Percentiles rank a stretch among this genome's conserved stretches.
These are phyloP conservation scores for Dillenia turbinata DNA, from an alignment of 164 flowering plant genomes.

Conservation along the genomic window DNA sequence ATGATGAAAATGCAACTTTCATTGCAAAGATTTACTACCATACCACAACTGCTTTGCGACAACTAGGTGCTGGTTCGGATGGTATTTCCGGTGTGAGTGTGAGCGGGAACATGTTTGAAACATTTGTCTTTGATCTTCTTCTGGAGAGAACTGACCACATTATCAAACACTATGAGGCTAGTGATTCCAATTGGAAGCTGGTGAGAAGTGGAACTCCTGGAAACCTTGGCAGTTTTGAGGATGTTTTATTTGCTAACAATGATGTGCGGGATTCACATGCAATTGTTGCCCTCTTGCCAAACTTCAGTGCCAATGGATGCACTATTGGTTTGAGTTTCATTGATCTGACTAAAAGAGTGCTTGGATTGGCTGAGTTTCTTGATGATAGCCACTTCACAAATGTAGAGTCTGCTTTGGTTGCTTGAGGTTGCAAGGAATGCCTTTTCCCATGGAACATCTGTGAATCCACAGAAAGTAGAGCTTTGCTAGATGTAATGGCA, in stretches of 20 bases:
- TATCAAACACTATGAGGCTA: slow-evolving; percentile 92
- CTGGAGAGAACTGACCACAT: slow-evolving; percentile 90
- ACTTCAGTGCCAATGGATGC: slow-evolving; percentile 62
- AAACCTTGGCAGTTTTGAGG: slow-evolving; percentile 90
- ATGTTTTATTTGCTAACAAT: slow-evolving; percentile 87
- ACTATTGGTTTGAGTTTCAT: slow-evolving; percentile 73
- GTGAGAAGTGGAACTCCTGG: slow-evolving; percentile 89
- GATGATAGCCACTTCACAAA: slow-evolving; percentile 96
- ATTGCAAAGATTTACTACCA: slow-evolving; percentile 87
- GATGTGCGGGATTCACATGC: slow-evolving; percentile 96
- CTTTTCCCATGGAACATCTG: slow-evolving; percentile 63
- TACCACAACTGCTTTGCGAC: slow-evolving; percentile 84
- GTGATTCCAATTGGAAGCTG: slow-evolving; percentile 90
- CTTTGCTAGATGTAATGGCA: slow-evolving; percentile 58
- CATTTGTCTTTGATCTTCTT: slow-evolving; percentile 84
- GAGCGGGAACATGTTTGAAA: slow-evolving; percentile 91
- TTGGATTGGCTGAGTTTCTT: slow-evolving; percentile 86
- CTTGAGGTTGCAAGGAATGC: slow-evolving; percentile 96
- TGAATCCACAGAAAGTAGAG: slow-evolving; percentile 50
- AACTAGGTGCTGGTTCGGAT: slow-evolving; percentile 70
- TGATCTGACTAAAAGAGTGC: slow-evolving; percentile 68
- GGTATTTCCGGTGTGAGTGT: slow-evolving; percentile 81
- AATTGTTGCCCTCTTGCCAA: slow-evolving; percentile 56
- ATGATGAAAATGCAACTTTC: slow-evolving; percentile 89
- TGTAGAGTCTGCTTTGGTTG: slow-evolving; percentile 81